phyloP scores from a whole-genome alignment of 129 eudicot species.

The Flaveria ramosissima region DNA sequence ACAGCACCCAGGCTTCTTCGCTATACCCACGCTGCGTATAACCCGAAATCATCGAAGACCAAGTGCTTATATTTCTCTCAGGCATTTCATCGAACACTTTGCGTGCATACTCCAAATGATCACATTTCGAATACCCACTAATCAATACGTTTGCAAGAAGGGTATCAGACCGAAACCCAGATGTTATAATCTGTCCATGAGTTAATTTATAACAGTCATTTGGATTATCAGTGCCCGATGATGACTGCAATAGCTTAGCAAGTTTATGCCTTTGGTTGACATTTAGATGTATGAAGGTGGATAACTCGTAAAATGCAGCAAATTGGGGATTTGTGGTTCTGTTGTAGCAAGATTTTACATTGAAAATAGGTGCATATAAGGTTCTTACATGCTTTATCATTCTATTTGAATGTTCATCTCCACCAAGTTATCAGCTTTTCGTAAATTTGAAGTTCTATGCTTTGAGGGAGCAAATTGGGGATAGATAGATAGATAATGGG shows the following conservation, averaged over 20 bases:
- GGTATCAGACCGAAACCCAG: constrained; percentile 48
- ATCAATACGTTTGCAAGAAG: constrained; percentile 60
- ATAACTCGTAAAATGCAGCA: not conserved
- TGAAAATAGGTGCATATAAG: constrained; percentile 14
- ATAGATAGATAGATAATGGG: too few species aligned
- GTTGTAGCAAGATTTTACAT: constrained; percentile 2
- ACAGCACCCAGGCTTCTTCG: constrained; percentile 54
- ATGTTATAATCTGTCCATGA: constrained; percentile 49
- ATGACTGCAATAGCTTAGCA: constrained; percentile 33
- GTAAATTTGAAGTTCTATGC: too few species aligned
- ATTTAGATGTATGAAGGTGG: not conserved
- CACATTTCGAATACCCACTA: constrained; percentile 38
- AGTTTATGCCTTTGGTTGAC: constrained; percentile 21
- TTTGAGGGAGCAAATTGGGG: too few species aligned
- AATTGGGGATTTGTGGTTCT: constrained; percentile 17
- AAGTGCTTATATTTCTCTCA: constrained; percentile 50
- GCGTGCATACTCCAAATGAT: constrained; percentile 37
- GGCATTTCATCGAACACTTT: constrained; percentile 62
- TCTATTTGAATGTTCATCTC: not conserved
- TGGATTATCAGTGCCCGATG: constrained; percentile 22
- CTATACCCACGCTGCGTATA: constrained; percentile 44
- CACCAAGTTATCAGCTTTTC: too few species aligned
- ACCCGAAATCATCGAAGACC: constrained; percentile 65
- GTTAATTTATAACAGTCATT: constrained; percentile 33
- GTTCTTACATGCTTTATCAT: constrained; percentile 27